phyloP scores from a whole-genome alignment of 169 alveolate genomes.

The Eimeria tenella region DNA sequence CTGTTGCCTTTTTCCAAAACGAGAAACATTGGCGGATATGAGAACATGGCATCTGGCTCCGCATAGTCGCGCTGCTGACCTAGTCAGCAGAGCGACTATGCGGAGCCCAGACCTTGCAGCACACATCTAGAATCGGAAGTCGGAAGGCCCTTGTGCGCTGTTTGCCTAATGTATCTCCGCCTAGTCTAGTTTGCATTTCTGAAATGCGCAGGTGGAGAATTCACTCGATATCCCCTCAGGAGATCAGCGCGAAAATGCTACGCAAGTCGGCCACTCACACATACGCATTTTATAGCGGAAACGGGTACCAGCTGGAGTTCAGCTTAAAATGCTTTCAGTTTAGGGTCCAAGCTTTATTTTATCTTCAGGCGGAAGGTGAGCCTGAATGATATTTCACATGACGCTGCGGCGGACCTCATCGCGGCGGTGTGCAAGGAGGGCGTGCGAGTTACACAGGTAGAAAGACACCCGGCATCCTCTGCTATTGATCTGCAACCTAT shows the following conservation, averaged over 20 bases:
- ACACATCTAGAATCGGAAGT: no score
- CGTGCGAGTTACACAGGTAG: conserved; percentile 34
- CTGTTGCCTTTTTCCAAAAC: background rate
- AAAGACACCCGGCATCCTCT: background rate
- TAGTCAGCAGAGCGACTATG: no score
- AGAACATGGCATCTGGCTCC: no score
- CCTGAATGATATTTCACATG: conserved; percentile 94
- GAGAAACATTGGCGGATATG: no score
- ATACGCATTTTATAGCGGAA: background rate
- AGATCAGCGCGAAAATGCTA: conserved; percentile 91
- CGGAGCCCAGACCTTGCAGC: no score
- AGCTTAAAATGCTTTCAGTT: no score
- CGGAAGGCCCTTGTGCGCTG: no score
- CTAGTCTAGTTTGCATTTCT: no score
- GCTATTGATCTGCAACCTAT: no score
- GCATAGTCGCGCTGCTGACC: no score
- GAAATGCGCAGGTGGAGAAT: conserved; percentile 79
- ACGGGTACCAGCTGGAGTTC: background rate
- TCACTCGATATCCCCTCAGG: conserved; percentile 87
- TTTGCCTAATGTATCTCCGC: no score
- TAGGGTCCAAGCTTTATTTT: background rate
- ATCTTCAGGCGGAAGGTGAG: conserved; percentile 89
- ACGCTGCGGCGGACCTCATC: conserved; percentile 91
- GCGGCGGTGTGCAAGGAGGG: conserved; percentile 82
- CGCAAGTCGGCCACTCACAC: conserved; percentile 82